These are phyloP conservation scores for Nannochloris sp. DNA, from an alignment of 139 green algal genomes.

Conservation along the genomic window DNA sequence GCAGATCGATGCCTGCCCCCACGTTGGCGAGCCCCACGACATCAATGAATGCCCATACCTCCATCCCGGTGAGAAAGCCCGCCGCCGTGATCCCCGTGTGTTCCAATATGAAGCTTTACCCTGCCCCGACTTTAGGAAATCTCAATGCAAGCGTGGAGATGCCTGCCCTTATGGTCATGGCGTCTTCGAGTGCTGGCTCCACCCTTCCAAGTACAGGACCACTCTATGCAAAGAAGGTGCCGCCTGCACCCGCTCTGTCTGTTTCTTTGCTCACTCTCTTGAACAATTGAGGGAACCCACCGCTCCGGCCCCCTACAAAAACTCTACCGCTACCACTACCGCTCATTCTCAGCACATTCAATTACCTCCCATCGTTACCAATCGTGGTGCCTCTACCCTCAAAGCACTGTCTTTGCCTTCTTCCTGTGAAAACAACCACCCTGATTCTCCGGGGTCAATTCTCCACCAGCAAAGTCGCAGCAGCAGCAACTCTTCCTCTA, in stretches of 20 bases:
- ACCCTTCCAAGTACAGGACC: constrained; percentile 84
- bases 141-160: constrained; percentile 72
- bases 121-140: constrained; percentile 86
- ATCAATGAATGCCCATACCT: constrained; percentile 55
- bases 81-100: constrained; percentile 56
- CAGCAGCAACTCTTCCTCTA: too few species aligned
- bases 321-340: too few species aligned
- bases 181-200: constrained; percentile 97
- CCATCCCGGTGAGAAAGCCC: constrained; percentile 67
- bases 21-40: constrained; percentile 62
- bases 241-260: constrained; percentile 80
- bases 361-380: too few species aligned
- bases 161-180: constrained; percentile 88
- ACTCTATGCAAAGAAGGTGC: constrained; percentile 91
- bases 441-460: too few species aligned
- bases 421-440: too few species aligned
- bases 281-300: constrained; percentile 64
- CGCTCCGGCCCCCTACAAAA: too few species aligned
- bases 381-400: too few species aligned
- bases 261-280: constrained; percentile 94
- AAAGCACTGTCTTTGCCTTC: too few species aligned
- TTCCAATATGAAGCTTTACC: constrained; percentile 65
- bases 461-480: too few species aligned
- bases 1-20: too few species aligned
- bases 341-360: too few species aligned